phyloP scores from a whole-genome alignment of 2,329 filamentous ascomycete genomes.

The Gliomastix tumulicola region DNA sequence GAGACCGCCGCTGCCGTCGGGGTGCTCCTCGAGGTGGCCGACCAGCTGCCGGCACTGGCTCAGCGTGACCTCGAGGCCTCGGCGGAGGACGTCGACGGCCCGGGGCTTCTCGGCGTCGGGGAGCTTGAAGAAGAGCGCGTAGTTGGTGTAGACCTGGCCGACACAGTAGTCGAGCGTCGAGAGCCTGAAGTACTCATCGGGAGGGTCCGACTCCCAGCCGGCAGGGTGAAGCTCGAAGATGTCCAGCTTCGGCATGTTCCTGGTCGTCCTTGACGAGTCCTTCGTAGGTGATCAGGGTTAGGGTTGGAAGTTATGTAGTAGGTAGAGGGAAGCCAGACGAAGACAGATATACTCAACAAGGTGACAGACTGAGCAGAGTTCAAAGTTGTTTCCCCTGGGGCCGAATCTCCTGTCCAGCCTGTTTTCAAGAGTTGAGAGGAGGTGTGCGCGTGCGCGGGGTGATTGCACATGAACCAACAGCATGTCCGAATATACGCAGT shows the following conservation, averaged over 20 bases:
- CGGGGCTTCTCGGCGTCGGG: constrained; percentile 19
- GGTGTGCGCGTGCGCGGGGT: too few relatives aligned
- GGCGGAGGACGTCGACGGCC: constrained; percentile 16
- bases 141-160: constrained; percentile 25
- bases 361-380: too few relatives aligned
- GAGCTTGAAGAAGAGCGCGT: constrained; percentile 28
- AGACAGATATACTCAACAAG: too few relatives aligned
- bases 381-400: too few relatives aligned
- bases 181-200: constrained; percentile 26
- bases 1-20: constrained; percentile 20
- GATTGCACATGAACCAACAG: too few relatives aligned
- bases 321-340: too few relatives aligned
- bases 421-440: too few relatives aligned
- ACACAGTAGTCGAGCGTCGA: constrained; percentile 28
- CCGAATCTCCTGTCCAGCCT: too few relatives aligned
- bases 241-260: constrained; percentile 20
- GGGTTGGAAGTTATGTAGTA: too few relatives aligned
- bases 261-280: too few relatives aligned
- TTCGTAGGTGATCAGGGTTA: too few relatives aligned
- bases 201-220: constrained; percentile 27
- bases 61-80: constrained; percentile 26
- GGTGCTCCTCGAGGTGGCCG: constrained; percentile 30
- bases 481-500: too few relatives aligned
- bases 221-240: constrained; percentile 19
- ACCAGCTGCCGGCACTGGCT: constrained; percentile 27